These are phyloP conservation scores for Penicillium sp. DNA, from an alignment of 2,329 filamentous ascomycete genomes.

Conservation along the genomic window DNA sequence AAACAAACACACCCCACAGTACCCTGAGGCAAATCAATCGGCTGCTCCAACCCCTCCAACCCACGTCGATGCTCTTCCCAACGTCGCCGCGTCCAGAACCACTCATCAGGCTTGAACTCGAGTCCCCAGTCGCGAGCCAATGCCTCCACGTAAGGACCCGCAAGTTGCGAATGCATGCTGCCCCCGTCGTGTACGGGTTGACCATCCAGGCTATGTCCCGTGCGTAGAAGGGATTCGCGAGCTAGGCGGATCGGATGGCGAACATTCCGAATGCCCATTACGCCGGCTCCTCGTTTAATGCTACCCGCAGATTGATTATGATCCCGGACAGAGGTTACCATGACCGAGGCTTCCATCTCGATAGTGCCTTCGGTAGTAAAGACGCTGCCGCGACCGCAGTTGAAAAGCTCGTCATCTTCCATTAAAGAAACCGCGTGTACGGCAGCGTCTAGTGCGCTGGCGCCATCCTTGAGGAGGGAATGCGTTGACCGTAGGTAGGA, in stretches of 20 bases:
- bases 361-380: slow-evolving; percentile 83
- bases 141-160: slow-evolving; percentile 69
- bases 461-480: slow-evolving; percentile 45
- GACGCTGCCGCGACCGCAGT: slow-evolving; percentile 80
- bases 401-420: slow-evolving; percentile 82
- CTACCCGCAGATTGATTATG: slow-evolving; percentile 40
- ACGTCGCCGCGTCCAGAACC: slow-evolving; percentile 77
- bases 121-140: slow-evolving; percentile 67
- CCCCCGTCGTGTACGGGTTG: slow-evolving; percentile 45
- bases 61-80: slow-evolving; percentile 79
- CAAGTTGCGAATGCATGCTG: slow-evolving; percentile 67
- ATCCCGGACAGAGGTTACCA: slow-evolving; percentile 65
- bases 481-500: slow-evolving; percentile 60
- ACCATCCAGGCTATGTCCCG: slow-evolving; percentile 61
- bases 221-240: slow-evolving; percentile 65
- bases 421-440: slow-evolving; percentile 75
- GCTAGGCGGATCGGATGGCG: slow-evolving; percentile 80
- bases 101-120: slow-evolving; percentile 68
- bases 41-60: slow-evolving; percentile 43
- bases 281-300: slow-evolving; percentile 76
- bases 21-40: slow-evolving; percentile 68
- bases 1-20: slow-evolving; percentile 83
- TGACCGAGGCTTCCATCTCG: slow-evolving; percentile 84
- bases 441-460: slow-evolving; percentile 72
- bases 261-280: slow-evolving; percentile 73